These are phyloP conservation scores for Cornus suecica DNA, from an alignment of 148 eudicot species.

Conservation along the genomic window DNA sequence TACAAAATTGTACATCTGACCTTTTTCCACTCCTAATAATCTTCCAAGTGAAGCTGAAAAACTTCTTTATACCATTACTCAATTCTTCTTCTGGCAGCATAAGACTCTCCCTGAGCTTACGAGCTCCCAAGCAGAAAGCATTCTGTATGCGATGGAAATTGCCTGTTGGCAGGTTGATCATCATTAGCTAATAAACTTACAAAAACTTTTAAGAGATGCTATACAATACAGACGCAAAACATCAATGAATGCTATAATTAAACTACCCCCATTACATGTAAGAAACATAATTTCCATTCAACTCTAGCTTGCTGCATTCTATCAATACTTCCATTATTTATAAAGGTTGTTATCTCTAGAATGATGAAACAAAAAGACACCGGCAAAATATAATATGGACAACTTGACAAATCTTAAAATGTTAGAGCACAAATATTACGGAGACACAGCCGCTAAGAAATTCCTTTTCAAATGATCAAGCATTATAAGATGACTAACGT, in stretches of 20 bases:
- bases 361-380: too few species aligned
- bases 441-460: too few species aligned
- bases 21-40: conserved; percentile 26
- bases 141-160: conserved; percentile 29
- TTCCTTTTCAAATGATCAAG: too few species aligned
- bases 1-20: conserved; percentile 24
- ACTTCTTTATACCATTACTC: conserved; percentile 20
- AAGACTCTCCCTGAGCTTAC: conserved; percentile 23
- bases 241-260: neutral
- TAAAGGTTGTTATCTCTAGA: too few species aligned
- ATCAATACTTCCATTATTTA: too few species aligned
- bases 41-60: conserved; percentile 27
- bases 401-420: too few species aligned
- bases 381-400: too few species aligned
- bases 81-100: conserved; percentile 25
- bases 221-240: neutral
- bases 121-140: conserved; percentile 36
- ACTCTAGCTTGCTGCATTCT: too few species aligned
- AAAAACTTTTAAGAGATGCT: too few species aligned
- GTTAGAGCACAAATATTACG: too few species aligned
- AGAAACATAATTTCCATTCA: neutral
- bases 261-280: neutral
- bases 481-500: too few species aligned
- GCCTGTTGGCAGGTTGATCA: conserved; percentile 10
- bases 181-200: neutral